Evolutionary conservation across 805 yeast species (phyloP).

Genomic region (Saturnispora hagleri): DNA sequence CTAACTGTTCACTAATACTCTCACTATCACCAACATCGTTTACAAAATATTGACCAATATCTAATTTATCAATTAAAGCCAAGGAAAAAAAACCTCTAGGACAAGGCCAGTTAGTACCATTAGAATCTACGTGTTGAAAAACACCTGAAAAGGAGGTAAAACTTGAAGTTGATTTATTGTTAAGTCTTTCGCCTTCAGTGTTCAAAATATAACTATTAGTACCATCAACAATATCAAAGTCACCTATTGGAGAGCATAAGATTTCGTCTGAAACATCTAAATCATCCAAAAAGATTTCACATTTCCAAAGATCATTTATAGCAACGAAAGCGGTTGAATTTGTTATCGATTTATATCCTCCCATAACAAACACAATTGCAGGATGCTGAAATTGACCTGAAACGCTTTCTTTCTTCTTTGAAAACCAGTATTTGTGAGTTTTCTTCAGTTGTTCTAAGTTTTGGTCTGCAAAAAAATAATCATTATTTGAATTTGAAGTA

Average conservation of each 20-base stretch:
- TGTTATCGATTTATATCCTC: constrained; percentile 35
- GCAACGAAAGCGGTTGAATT: constrained; percentile 23
- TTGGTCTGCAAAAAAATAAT: background rate
- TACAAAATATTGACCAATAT: constrained; percentile 6
- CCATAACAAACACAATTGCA: constrained; percentile 35
- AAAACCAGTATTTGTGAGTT: background rate
- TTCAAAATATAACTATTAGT: constrained; percentile 15
- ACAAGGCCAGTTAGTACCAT: constrained; percentile 22
- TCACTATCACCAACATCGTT: background rate
- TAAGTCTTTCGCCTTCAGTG: constrained; percentile 13
- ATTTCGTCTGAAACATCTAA: constrained; percentile 24
- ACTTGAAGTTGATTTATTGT: constrained; percentile 2
- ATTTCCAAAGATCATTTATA: constrained; percentile 28
- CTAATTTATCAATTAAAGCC: constrained; percentile 16
- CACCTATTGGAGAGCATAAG: constrained; percentile 26
- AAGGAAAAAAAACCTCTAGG: constrained; percentile 25
- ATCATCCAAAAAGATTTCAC: constrained; percentile 28
- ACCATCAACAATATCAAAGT: constrained; percentile 18
- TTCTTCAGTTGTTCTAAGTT: background rate
- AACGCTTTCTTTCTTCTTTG: background rate
- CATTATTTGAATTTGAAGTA: background rate
- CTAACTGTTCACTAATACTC: background rate
- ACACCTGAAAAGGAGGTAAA: constrained; percentile 19
- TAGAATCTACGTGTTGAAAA: constrained; percentile 12
- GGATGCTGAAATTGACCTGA: constrained; percentile 13